These are phyloP conservation scores for Pleodorina starrii DNA, from an alignment of 139 green algal species.

Conservation along the genomic window DNA sequence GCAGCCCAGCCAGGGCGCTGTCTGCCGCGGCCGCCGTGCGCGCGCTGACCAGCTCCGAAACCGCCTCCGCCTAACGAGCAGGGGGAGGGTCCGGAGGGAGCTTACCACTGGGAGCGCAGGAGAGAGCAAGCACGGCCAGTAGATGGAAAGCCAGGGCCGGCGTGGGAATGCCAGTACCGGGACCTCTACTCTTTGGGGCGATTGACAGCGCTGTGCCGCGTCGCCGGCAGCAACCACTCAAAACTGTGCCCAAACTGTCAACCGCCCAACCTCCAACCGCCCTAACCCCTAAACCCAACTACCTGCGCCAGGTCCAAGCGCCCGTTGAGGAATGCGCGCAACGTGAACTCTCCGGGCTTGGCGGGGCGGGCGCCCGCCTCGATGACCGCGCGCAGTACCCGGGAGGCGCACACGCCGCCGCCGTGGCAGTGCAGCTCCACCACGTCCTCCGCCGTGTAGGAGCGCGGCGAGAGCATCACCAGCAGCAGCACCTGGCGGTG, in stretches of 20 bases:
- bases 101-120: too few relatives aligned
- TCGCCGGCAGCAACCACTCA: too few relatives aligned
- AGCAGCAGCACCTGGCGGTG: conserved; percentile 79
- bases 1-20: conserved; percentile 88
- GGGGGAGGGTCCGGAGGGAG: too few relatives aligned
- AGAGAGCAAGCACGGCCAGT: too few relatives aligned
- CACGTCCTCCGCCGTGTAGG: conserved; percentile 97
- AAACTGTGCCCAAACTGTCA: too few relatives aligned
- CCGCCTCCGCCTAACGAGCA: conserved; percentile 93
- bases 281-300: too few relatives aligned
- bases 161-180: too few relatives aligned
- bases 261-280: background rate
- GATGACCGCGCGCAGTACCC: conserved; percentile 81
- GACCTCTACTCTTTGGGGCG: too few relatives aligned
- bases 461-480: conserved; percentile 86
- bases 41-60: conserved; percentile 86
- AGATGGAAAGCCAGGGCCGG: too few relatives aligned
- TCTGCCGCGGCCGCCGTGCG: conserved; percentile 90
- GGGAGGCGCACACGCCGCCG: conserved; percentile 79
- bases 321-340: conserved; percentile 98
- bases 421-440: conserved; percentile 97
- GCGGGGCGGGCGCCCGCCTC: conserved; percentile 85
- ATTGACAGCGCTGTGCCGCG: too few relatives aligned
- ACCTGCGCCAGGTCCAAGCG: conserved; percentile 90
- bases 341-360: conserved; percentile 94